These are phyloP conservation scores for Mycosphaerelloides madeirae DNA, from an alignment of 2,329 filamentous ascomycete genomes.

Conservation along the genomic window DNA sequence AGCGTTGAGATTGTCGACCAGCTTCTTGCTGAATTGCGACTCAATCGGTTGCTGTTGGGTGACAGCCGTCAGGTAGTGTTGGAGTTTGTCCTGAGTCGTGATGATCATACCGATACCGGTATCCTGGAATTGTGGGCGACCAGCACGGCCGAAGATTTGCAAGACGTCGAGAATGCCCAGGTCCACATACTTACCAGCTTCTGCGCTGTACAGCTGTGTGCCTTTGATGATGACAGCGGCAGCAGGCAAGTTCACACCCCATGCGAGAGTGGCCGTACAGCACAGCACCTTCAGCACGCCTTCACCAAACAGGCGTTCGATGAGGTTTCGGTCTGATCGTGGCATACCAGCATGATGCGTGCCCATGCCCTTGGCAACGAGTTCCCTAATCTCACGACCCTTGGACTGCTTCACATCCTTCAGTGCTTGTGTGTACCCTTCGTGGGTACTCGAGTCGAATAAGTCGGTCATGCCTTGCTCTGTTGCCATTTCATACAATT, in stretches of 20 bases:
- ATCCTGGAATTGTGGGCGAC: constrained; percentile 95
- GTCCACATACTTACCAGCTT: constrained; percentile 95
- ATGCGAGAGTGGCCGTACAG: constrained; percentile 95
- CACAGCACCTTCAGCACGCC: constrained; percentile 96
- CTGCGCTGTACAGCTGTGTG: constrained; percentile 92
- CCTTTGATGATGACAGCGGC: constrained; percentile 97
- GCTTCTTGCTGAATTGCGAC: constrained; percentile 86
- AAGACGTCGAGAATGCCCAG: constrained; percentile 93
- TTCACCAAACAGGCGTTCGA: constrained; percentile 84
- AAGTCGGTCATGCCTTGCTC: constrained; percentile 76
- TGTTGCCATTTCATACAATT: constrained; percentile 77
- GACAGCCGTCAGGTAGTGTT: constrained; percentile 86
- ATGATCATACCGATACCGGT: constrained; percentile 98
- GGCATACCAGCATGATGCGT: constrained; percentile 97
- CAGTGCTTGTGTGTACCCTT: constrained; percentile 72
- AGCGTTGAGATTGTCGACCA: constrained; percentile 95
- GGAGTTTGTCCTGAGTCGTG: constrained; percentile 87
- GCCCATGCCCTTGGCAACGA: constrained; percentile 85
- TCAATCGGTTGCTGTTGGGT: constrained; percentile 97
- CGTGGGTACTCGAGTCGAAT: constrained; percentile 75
- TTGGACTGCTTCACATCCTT: constrained; percentile 81
- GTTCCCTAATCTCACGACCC: constrained; percentile 79
- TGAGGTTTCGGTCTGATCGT: constrained; percentile 87
- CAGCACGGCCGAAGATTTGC: constrained; percentile 97
- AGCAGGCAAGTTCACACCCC: constrained; percentile 97